Evolutionary conservation across 2,329 filamentous ascomycete species (phyloP), one percentile per base, ranked within the genome.

Genomic region (Verticillium zaregamsianum): DNA sequence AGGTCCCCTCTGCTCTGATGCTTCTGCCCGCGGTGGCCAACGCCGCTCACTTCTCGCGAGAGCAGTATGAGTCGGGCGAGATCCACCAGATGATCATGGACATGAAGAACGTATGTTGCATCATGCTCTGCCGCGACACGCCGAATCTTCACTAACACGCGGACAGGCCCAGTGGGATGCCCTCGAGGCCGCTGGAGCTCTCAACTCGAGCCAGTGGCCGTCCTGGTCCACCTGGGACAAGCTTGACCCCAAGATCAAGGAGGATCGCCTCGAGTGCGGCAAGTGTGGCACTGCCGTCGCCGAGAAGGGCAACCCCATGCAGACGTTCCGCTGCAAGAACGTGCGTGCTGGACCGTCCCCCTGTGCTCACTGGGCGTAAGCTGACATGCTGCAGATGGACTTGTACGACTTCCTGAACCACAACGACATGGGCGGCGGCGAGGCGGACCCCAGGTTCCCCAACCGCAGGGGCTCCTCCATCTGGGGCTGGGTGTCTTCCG

Each of bases 381-480:
- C 49, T 60, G 14, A 62, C 35, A 23, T 12, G 20, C 5, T 11
- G 11, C 23, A 57, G 56, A 77, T 84, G 57, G 83, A 86, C 65
- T 76, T 85, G 2, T 81, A 85, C 68, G 80, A 83, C 66, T 86
- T 87, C 72, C 71, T 82, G 54, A 79, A 77, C 49, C 84, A 87
- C 66, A 76, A 78, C 3, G 78, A 79, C 33, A 77, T 87, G 1
- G 84, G 83, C 6, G 81, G 79, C 54, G 55, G 59, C 37, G 52
- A 55, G 59, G 61, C 59, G 12, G 63, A 65, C 55, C 63, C 63
- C 37, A 58, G 35, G n/a, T 65, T 58, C 61, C 61, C 61, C 55
- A 65, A 63, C 62, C 57, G 63, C 25, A 58, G 60, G 12, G 57
- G 57, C 15, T 58, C 57, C 35, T 58, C 57, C 57, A 49, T 49